These are phyloP conservation scores for Epipyxis sp. DNA, from an alignment of 108 stramenopile species.

Conservation along the genomic window DNA sequence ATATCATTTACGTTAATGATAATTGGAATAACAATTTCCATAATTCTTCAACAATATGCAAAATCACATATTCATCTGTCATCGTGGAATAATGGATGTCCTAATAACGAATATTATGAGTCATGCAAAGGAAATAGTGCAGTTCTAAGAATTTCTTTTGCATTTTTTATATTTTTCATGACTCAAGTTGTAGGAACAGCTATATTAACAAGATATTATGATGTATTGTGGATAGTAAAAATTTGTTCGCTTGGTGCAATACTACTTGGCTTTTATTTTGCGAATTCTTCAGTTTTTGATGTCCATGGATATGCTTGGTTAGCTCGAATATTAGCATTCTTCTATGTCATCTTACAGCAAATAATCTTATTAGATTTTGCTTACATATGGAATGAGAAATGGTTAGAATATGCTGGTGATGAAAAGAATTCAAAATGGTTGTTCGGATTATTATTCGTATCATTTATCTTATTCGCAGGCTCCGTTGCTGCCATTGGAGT, in stretches of 20 bases:
- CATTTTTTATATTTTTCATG: neutral
- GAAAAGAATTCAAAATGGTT: slow-evolving; percentile 36
- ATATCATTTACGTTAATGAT: neutral
- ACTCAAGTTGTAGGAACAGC: neutral
- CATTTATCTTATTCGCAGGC: slow-evolving; percentile 60
- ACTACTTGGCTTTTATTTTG: neutral
- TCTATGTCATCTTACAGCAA: slow-evolving; percentile 52
- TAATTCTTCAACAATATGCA: neutral
- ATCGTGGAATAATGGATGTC: neutral
- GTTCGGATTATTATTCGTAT: slow-evolving; percentile 67
- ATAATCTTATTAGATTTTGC: slow-evolving; percentile 52
- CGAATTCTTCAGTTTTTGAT: slow-evolving; percentile 31
- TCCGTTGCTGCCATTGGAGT: slow-evolving; percentile 67
- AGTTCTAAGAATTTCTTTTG: neutral
- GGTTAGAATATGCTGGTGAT: slow-evolving; percentile 37
- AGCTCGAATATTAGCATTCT: slow-evolving; percentile 45
- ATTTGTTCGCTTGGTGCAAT: neutral
- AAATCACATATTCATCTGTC: neutral
- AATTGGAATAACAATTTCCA: neutral
- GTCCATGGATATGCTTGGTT: slow-evolving; percentile 42
- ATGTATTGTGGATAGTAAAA: neutral
- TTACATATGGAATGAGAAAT: slow-evolving; percentile 49
- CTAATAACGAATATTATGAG: neutral
- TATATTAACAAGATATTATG: neutral
- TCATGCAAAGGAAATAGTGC: neutral